Percentiles rank a stretch among this genome's conserved stretches.
Conservation (phyloP, 2,329 filamentous ascomycete species). For the Fusarium pseudograminearum region DNA sequence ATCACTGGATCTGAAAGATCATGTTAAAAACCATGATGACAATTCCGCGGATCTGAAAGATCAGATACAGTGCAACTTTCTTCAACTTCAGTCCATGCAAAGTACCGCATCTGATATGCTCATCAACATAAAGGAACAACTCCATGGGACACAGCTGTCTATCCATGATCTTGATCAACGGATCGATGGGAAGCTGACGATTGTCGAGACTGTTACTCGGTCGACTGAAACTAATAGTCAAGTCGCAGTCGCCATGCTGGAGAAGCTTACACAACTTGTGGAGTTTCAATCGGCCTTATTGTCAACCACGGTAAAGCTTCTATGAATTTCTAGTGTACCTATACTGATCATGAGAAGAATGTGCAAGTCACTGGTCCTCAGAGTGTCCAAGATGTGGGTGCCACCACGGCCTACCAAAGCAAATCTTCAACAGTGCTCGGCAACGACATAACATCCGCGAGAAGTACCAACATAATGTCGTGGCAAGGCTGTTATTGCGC, state of each 20-base stretch:
- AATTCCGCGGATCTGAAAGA: fast-evolving
- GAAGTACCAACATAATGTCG: fast-evolving
- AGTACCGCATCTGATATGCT: fast-evolving
- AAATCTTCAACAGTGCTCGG: fast-evolving
- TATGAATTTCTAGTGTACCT: fast-evolving
- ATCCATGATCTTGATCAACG: not conserved
- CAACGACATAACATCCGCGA: fast-evolving
- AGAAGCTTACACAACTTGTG: not conserved
- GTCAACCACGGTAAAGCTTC: not conserved
- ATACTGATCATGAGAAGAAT: not conserved
- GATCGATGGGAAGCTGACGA: not conserved
- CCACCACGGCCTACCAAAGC: fast-evolving
- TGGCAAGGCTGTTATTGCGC: not conserved
- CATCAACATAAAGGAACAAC: not conserved
- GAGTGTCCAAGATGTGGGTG: fast-evolving
- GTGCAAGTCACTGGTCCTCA: fast-evolving
- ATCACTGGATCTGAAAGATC: not conserved
- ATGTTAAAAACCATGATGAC: fast-evolving
- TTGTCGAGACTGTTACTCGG: not conserved
- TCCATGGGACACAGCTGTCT: fast-evolving
- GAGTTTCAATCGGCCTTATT: not conserved
- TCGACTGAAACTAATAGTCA: fast-evolving
- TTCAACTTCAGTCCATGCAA: not conserved
- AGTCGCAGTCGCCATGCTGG: not conserved
- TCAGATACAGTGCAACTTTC: not conserved